phyloP scores from a whole-genome alignment of 2,329 filamentous ascomycete species.

The Arachnopeziza araneosa region DNA sequence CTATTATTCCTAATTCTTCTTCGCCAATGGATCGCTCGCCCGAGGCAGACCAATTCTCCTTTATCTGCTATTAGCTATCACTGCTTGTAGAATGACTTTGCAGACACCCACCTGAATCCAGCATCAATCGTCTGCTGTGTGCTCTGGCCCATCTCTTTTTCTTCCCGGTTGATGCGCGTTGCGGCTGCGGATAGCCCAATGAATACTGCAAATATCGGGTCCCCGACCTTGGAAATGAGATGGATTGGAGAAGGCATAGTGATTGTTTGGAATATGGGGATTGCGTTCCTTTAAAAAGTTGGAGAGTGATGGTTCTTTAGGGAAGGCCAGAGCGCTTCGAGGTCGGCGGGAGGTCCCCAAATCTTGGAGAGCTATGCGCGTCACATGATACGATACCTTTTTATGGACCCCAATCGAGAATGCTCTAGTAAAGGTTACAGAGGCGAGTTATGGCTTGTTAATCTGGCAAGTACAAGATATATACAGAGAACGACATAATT shows the following conservation, averaged over 20 bases:
- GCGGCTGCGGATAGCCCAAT: slow-evolving; percentile 48
- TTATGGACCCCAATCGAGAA: neutral
- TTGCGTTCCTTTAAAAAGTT: neutral
- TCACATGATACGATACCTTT: neutral
- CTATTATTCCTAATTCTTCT: neutral
- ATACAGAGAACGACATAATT: neutral
- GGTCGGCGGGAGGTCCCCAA: slow-evolving; percentile 10
- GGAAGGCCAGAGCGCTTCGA: neutral
- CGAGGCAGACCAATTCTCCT: neutral
- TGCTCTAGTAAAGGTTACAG: neutral
- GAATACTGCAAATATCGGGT: slow-evolving; percentile 48
- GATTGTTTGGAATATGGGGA: neutral
- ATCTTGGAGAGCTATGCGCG: neutral
- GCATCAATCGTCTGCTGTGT: slow-evolving; percentile 28
- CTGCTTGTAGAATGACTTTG: neutral
- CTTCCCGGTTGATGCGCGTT: slow-evolving; percentile 48
- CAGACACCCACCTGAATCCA: slow-evolving; percentile 21
- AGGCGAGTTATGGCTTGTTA: neutral
- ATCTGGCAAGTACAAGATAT: neutral
- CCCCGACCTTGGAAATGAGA: slow-evolving; percentile 38
- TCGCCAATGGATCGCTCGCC: neutral
- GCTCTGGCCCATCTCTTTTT: slow-evolving; percentile 36
- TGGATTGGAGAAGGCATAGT: slow-evolving; percentile 29
- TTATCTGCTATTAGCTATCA: neutral
- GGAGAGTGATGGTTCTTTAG: neutral